Conservation (phyloP, 2,329 filamentous ascomycete genomes). For the Thielaviopsis populi region DNA sequence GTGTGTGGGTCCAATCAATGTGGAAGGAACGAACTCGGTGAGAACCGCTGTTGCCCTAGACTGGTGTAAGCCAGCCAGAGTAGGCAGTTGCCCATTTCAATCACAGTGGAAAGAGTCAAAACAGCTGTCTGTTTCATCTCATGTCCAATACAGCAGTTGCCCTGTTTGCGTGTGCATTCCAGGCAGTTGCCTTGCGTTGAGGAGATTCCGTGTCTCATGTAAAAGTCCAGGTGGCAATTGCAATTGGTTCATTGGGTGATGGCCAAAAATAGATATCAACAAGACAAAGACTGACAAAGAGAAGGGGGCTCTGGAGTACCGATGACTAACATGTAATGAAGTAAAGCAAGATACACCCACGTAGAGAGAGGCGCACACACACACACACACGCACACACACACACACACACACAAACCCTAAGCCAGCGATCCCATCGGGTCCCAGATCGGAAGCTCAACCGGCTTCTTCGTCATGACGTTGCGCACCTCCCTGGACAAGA, state of each 20-base stretch:
- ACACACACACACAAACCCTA: constrained; percentile 22
- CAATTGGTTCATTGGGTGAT: neutral
- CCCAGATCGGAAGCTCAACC: constrained; percentile 59
- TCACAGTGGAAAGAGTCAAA: too few species aligned
- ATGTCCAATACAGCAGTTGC: neutral
- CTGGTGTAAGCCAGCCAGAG: neutral
- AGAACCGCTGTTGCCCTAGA: neutral
- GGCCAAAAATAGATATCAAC: neutral
- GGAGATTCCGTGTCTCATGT: neutral
- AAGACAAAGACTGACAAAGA: neutral
- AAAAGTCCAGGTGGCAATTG: neutral
- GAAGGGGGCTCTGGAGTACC: neutral
- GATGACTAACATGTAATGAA: constrained; percentile 24
- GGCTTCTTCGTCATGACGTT: constrained; percentile 58
- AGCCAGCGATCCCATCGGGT: constrained; percentile 63
- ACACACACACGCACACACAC: neutral
- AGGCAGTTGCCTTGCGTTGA: too few species aligned
- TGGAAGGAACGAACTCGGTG: neutral
- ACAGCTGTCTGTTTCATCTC: neutral
- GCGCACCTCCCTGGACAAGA: constrained; percentile 47
- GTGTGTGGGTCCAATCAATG: neutral
- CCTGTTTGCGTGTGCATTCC: neutral
- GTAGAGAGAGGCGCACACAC: neutral
- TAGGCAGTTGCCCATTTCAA: neutral
- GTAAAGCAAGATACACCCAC: constrained; percentile 30